Evolutionary conservation across 768 basidiomycete species (phyloP), one percentile per base, ranked within the genome.

Genomic region (Imleria badia): DNA sequence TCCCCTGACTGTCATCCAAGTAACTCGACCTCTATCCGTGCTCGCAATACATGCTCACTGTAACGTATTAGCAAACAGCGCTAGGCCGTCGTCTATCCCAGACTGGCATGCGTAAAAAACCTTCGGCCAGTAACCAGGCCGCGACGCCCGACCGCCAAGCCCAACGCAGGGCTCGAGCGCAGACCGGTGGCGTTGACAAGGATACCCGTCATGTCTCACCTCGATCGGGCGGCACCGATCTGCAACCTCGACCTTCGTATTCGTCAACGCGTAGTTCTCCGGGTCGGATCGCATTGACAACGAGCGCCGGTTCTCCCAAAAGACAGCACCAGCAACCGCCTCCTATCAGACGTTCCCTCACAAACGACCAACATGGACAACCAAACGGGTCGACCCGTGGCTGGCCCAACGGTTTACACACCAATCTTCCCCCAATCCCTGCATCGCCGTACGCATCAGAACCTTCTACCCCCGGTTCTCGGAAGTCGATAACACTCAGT

Each of bases 1-100:
- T 56, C 94, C 94, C 34, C 76, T 98, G 48, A 87, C 87, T 13
- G 82, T 94, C 60, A 84, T 96, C 17, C 94, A 96, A 79, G 91
- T 85, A 62, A 63, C 75, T 39, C 63, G 42, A n/a, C 6, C 45
- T 30, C 30, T 50, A 14, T 43, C 49, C 36, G 48, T 46, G 6
- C 49, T 36, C 48, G 26, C 31, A 39, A 45, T 42, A 11, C 10
- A 10, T 31, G 23, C 62, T 58, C 39, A 61, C 43, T 34, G 14
- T 50, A 41, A 49, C 59, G 38, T 17, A 36, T 45, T 48, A 89
- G 87, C 87, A 89, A 67, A 88, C 86, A 11, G 80, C 88, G 1
- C 75, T 88, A 6, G 85, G 85, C 42, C 84, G 89, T 33, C 78
- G 88, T 47, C 73, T 91, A 49, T 90, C 88, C 20, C 81, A 78